These are phyloP conservation scores for Primulina huaijiensis DNA, from an alignment of 257 asterid genomes.

Conservation along the genomic window DNA sequence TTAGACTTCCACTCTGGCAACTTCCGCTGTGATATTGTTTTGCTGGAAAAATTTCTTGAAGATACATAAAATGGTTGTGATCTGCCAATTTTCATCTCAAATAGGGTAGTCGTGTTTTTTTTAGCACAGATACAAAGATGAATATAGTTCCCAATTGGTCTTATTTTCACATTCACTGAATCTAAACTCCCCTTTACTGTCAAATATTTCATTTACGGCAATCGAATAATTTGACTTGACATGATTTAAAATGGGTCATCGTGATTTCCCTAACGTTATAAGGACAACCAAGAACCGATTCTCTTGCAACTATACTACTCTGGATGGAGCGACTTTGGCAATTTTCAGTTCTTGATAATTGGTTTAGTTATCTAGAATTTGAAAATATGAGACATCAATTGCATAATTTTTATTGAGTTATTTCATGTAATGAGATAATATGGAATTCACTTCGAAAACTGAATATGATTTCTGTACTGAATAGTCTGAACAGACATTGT, in stretches of 20 bases:
- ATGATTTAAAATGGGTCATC: background rate
- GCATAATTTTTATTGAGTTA: background rate
- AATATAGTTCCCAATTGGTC: background rate
- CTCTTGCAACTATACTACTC: background rate
- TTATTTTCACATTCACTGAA: background rate
- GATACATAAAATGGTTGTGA: constrained; percentile 7
- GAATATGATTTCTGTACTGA: background rate
- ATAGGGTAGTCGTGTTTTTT: background rate
- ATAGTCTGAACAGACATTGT: constrained; percentile 8
- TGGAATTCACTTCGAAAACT: background rate
- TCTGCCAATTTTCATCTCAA: background rate
- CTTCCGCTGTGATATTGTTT: background rate
- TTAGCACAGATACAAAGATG: too few species aligned
- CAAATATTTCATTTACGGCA: background rate
- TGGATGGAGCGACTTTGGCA: background rate
- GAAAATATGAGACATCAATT: background rate
- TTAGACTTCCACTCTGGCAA: constrained; percentile 7
- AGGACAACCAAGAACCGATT: too few species aligned
- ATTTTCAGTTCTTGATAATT: background rate
- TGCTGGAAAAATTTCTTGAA: background rate
- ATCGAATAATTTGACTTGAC: background rate
- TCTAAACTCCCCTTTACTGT: background rate
- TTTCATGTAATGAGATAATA: background rate
- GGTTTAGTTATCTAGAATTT: constrained; percentile 16
- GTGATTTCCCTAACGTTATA: too few species aligned